Conservation (phyloP, 2,329 filamentous ascomycete genomes). For the Aspergillus sp. region DNA sequence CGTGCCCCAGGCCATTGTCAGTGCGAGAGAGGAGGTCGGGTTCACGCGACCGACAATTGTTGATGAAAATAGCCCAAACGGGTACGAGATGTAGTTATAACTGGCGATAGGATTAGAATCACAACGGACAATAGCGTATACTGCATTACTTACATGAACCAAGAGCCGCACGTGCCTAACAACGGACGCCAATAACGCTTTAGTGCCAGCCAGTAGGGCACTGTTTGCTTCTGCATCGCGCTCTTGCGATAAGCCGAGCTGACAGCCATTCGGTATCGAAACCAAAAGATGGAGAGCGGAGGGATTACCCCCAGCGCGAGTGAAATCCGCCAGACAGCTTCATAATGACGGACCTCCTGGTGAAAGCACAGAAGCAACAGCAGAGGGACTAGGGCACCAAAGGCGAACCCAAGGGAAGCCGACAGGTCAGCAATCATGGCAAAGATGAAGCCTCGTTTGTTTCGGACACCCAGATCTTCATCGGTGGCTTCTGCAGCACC, state of each 20-base stretch:
- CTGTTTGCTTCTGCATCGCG: constrained; percentile 48
- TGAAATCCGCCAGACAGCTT: constrained; percentile 53
- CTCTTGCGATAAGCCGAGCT: constrained; percentile 53
- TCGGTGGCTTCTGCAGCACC: constrained; percentile 54
- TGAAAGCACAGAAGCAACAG: constrained; percentile 54
- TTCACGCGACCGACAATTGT: constrained; percentile 54
- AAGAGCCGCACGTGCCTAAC: constrained; percentile 50
- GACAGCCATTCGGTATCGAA: constrained; percentile 55
- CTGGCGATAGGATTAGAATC: background rate
- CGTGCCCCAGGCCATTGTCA: constrained; percentile 49
- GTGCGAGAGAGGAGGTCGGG: constrained; percentile 41
- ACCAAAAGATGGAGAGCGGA: constrained; percentile 56
- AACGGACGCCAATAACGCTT: constrained; percentile 55
- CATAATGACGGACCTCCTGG: constrained; percentile 44
- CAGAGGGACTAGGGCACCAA: constrained; percentile 52
- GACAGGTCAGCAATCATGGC: constrained; percentile 58
- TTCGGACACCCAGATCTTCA: constrained; percentile 48
- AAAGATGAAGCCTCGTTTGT: constrained; percentile 57
- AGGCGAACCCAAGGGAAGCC: constrained; percentile 54
- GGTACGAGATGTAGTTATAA: constrained; percentile 58
- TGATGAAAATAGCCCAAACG: constrained; percentile 58
- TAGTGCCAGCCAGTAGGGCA: constrained; percentile 52
- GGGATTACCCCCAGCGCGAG: constrained; percentile 55
- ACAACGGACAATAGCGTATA: too few species aligned
- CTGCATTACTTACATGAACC: constrained; percentile 42